Percentiles rank a stretch among this genome's conserved stretches.
These are phyloP conservation scores for Lumnitzera littorea DNA, from an alignment of 345 rosid genomes.

Conservation along the genomic window DNA sequence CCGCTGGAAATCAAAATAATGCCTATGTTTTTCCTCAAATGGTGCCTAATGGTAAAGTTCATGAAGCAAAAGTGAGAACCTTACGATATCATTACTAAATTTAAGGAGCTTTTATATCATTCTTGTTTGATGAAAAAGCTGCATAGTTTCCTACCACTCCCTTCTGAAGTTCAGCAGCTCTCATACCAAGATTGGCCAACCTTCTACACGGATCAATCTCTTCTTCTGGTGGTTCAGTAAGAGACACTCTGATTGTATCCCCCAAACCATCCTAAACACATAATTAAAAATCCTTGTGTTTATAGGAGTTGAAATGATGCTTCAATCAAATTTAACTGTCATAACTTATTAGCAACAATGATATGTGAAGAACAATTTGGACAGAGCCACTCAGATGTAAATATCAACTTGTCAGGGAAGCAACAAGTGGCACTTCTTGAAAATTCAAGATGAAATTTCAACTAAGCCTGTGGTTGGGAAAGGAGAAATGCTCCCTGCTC, in stretches of 20 bases:
- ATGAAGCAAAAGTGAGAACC: slow-evolving; percentile 1
- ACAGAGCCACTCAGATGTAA: no score
- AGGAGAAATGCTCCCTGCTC: no score
- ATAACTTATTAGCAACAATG: not conserved
- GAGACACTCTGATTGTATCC: slow-evolving; percentile 95
- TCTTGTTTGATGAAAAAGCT: slow-evolving; percentile 6
- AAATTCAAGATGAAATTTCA: no score
- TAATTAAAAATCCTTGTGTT: slow-evolving; percentile 9
- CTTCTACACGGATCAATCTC: slow-evolving; percentile 96
- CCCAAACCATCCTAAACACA: slow-evolving; percentile 86
- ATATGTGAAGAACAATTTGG: no score
- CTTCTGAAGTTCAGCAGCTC: slow-evolving; percentile 72
- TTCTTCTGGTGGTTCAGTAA: slow-evolving; percentile 91
- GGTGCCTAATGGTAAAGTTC: slow-evolving; percentile 49
- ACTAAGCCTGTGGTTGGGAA: no score
- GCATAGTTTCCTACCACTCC: slow-evolving; percentile 71
- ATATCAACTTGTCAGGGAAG: no score
- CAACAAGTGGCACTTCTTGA: no score
- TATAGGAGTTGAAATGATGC: not conserved
- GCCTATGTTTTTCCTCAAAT: slow-evolving; percentile 94
- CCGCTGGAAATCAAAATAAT: slow-evolving; percentile 79
- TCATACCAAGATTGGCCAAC: slow-evolving; percentile 85
- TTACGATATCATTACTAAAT: slow-evolving; percentile 3
- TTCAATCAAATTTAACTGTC: not conserved
- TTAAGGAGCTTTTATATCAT: not conserved